phyloP scores from a whole-genome alignment of 495 filamentous ascomycete species.

The Penicillium ucsense region DNA sequence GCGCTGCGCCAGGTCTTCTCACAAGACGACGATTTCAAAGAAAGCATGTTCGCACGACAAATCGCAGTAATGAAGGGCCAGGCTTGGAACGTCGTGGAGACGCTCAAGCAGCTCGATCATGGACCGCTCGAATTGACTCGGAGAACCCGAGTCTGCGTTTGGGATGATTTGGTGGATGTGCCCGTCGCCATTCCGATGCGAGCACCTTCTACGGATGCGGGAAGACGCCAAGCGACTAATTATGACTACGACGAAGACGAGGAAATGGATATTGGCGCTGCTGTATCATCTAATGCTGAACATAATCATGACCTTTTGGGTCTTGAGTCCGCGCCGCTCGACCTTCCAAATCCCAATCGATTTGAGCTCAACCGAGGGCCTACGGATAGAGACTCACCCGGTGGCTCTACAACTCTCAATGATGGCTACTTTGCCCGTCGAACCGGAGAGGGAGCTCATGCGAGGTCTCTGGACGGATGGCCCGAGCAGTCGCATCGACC shows the following conservation, averaged over 20 bases:
- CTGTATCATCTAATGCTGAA: conserved; percentile 44
- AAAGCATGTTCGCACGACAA: conserved; percentile 93
- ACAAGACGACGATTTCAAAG: conserved; percentile 90
- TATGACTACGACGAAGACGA: conserved; percentile 53
- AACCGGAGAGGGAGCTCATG: conserved; percentile 17
- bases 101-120: conserved; percentile 82
- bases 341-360: conserved; percentile 71
- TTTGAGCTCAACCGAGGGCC: conserved; percentile 66
- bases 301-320: conserved; percentile 63
- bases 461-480: conserved; percentile 32
- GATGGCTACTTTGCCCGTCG: conserved; percentile 23
- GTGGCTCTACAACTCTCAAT: conserved; percentile 28
- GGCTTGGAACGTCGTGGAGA: conserved; percentile 98
- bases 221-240: conserved; percentile 45
- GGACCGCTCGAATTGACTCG: conserved; percentile 89
- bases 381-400: conserved; percentile 31
- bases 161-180: conserved; percentile 96
- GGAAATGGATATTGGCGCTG: conserved; percentile 86
- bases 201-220: conserved; percentile 64
- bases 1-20: conserved; percentile 75
- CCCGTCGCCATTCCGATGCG: conserved; percentile 87
- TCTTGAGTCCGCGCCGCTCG: conserved; percentile 49
- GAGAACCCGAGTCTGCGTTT: conserved; percentile 83
- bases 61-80: conserved; percentile 99
- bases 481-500: conserved; percentile 25